Evolutionary conservation across 805 yeast species (phyloP), one percentile per base, ranked within the genome.

Genomic region (Ogataea trehalophila): DNA sequence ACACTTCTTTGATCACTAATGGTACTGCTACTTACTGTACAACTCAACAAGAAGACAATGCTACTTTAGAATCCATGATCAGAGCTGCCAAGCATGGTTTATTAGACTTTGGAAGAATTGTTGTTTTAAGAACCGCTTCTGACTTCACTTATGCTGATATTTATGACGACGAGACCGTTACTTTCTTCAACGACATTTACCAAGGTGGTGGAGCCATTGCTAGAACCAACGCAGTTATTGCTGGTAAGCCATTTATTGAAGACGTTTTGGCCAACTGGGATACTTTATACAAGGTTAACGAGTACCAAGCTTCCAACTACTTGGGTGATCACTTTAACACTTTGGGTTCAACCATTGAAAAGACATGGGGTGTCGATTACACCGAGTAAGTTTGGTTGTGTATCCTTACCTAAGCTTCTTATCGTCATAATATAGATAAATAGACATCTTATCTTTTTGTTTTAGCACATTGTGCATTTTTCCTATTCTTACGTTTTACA

Each of bases 21-120:
- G 81, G 81, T 46, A 71, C 81, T 37, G 85, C 79, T 26, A 66
- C 63, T 14, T 81, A 80, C 69, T 79, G 85, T 62, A 61, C 81
- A 38, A 75, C 85, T 41, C 84, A 83, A 46, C 85, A 81, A 63
- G 87, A 81, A 63, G 87, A 82, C 60, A 77, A 80, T 59, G 87
- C 87, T 18, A 69, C 82, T 14, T 72, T 81, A 58, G 85, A 81
- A 61, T 77, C 80, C 8, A 63, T 81, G 48, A 56, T 78, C 42
- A 75, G 87, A 68, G 72, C 75, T 57, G 77, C 76, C 50, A 68
- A 67, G 49, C 69, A 68, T 53, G 84, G 82, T 8, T 69, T 80
- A 50, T 79, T 76, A 44, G 84, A 79, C 61, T 81, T 66, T 61
- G 65, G 73, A 50, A 74, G 86, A 65, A 70, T 81, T 50, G 78